Evolutionary conservation across 2,329 filamentous ascomycete genomes (phyloP), one percentile per base, ranked within the genome.

Genomic region (Fusarium albidum): DNA sequence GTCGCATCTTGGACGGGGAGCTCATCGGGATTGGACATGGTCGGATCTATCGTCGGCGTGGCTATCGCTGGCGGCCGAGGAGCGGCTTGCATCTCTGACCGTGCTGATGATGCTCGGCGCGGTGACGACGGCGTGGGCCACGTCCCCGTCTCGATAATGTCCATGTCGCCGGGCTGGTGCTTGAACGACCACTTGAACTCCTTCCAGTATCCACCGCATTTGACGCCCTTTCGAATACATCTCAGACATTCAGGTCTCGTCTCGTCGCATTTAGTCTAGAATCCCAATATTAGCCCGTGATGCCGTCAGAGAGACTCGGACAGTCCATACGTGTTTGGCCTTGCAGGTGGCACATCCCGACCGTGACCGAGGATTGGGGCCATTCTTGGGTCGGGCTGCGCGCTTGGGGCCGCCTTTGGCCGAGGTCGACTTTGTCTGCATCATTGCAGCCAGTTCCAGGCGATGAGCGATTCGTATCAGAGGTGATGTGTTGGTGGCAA

Each of bases 171-270:
- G 1, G 68, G 63, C 44, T 76, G 74, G 49, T 77, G 72, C 37
- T 77, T 77, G 55, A 74, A 76, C 0, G 75, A 76, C 75, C 75
- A 77, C 31, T 71, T 73, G 37, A 76, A 68, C 15, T 70, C 69
- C 17, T 60, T 60, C 57, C 61, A 62, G 14, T 70, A 70, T 5
- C 68, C 68, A 3, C 61, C 66, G 32, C 68, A 70, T 12, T 59
- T 61, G 13, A 69, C 59, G 6, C 68, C 68, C 29, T 70, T 70
- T 3, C 60, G 57, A 9, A 59, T 51, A 49, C 68, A 70, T 39
- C 60, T 62, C 10, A 61, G 49, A 41, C 68, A 70, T 25, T 63
- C 63, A 3, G 68, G 68, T 37, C 66, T 66, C 33, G 67, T 63
- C 42, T 70, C 68, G 32, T 70, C 68, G 55, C 68, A 70, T 68